Base-by-base conservation (phyloP, 2,329 filamentous ascomycete genomes). In the Cladosporium oxysporum region DNA sequence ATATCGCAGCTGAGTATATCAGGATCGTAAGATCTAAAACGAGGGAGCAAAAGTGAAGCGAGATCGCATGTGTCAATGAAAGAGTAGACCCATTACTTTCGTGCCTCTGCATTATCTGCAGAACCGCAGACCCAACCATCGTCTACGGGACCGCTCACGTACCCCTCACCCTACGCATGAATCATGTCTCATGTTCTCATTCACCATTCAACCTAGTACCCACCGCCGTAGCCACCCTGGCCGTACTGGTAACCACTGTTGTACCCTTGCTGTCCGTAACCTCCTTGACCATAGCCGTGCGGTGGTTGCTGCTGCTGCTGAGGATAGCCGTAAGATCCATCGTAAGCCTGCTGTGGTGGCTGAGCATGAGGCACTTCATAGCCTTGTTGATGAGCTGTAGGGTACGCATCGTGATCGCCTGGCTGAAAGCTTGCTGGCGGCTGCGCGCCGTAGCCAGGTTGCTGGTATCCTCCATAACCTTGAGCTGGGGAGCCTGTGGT, bases 371-470 rank as follows among this genome's bases (percentile, higher is more conserved):
- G 70, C 47, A 73, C 71, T 49, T 77, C 76, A 31, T 77, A 76
- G 3, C 76, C 75, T 53, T 76, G 75, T 62, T 76, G 75, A 47
- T 76, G 76, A 11, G 75, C 73, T 7, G 73, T 74, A 12, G 73
- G 76, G 58, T 73, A 76, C 2, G 73, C 71, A 60, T 70, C 70
- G 5, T 69, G 68, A 60, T 72, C 73, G 21, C 73, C 70, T 31
- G 70, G 69, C 26, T 71, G 69, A 53, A 74, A 76, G 6, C 71
- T 69, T 16, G 73, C 74, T 28, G 73, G 67, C 4, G 55, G 55
- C 26, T 69, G 72, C 35, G 67, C 60, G 10, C 53, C 62, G 23
- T 64, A 67, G 50, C 62, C 16, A 1, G 62, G 55, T 16, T 65
- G 62, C 37, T 65, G 62, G 31, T 65, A 59, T 7, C 37, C 62